These are phyloP conservation scores for Zanthoxylum bungeanum DNA, from an alignment of 345 rosid species.

Conservation along the genomic window DNA sequence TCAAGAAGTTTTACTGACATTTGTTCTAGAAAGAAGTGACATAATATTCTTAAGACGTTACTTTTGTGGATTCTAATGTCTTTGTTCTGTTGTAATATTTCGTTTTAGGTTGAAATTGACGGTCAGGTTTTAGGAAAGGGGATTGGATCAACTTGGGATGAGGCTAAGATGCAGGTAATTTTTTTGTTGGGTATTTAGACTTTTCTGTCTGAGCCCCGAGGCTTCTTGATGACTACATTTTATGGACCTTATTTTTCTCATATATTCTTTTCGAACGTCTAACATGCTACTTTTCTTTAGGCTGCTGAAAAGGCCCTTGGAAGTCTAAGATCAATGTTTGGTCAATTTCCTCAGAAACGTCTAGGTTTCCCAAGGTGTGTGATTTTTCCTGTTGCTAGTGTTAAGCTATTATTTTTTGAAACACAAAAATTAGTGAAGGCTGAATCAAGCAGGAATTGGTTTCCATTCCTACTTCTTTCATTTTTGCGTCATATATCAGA, in stretches of 20 bases:
- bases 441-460: neutral
- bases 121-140: constrained; percentile 90
- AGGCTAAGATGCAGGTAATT: constrained; percentile 84
- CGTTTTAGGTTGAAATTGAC: constrained; percentile 83
- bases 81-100: constrained; percentile 9
- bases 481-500: neutral
- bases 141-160: constrained; percentile 85
- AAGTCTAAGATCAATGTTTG: constrained; percentile 56
- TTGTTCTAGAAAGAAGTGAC: constrained; percentile 1
- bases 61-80: constrained; percentile 10
- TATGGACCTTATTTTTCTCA: neutral
- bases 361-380: constrained; percentile 82
- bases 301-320: constrained; percentile 93
- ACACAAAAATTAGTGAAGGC: neutral
- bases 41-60: neutral
- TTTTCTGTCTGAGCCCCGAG: constrained; percentile 12
- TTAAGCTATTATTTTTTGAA: neutral
- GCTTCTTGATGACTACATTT: constrained; percentile 7
- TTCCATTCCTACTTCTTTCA: neutral
- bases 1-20: neutral
- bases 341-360: constrained; percentile 63
- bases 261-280: constrained; percentile 9
- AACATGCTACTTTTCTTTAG: constrained; percentile 31
- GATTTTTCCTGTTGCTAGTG: constrained; percentile 11
- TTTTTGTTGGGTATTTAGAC: neutral